phyloP scores from a whole-genome alignment of 1,284 basidiomycete genomes.

The Melampsora americana region DNA sequence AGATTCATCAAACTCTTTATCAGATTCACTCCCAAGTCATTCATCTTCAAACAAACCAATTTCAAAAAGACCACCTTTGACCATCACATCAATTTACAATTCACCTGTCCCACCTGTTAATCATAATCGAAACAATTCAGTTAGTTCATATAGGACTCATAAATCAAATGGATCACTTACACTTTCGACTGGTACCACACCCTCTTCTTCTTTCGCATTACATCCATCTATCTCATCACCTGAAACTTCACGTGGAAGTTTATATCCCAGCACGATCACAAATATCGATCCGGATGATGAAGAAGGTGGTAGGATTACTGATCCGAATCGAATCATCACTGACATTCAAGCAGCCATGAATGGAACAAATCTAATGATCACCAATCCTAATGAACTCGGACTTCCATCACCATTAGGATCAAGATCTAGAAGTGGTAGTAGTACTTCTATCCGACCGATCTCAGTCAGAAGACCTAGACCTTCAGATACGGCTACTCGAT shows the following conservation, averaged over 20 bases:
- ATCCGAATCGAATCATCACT: conserved; percentile 24
- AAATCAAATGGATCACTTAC: conserved; percentile 2
- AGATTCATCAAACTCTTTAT: too few relatives aligned
- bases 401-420: background rate
- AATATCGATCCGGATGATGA: conserved; percentile 25
- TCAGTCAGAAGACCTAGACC: conserved; percentile 15
- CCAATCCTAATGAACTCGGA: background rate
- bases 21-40: background rate
- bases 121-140: background rate
- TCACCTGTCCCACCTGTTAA: background rate
- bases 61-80: conserved; percentile 1
- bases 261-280: conserved; percentile 25
- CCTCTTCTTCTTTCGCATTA: background rate
- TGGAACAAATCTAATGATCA: background rate
- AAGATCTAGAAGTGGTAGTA: conserved; percentile 6
- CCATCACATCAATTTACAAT: background rate
- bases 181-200: background rate
- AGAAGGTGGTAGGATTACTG: conserved; percentile 22
- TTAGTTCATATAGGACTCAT: background rate
- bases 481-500: background rate
- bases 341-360: conserved; percentile 40
- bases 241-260: background rate
- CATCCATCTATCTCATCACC: background rate
- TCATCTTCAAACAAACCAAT: background rate
- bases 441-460: conserved; percentile 14